Base-by-base conservation (phyloP, 1,284 basidiomycete species). In the Pseudozyma tsukubaensis region DNA sequence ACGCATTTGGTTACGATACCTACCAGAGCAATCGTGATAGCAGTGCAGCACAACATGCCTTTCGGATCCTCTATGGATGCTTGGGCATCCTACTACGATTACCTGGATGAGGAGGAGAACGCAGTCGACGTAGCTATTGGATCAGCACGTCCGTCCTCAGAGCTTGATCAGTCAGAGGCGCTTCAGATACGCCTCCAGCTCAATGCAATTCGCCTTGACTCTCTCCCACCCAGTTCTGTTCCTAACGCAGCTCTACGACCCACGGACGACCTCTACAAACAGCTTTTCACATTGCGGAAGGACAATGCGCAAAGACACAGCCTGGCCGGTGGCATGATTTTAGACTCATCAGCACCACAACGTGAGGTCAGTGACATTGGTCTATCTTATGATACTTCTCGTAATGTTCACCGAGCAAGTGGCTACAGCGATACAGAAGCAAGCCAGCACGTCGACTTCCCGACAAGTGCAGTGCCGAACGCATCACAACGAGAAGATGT, bases 31-130 rank as follows among this genome's bases (percentile, higher is more conserved):
- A n/a, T n/a, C n/a, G n/a, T n/a, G n/a, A n/a, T n/a, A n/a, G n/a
- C n/a, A n/a, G n/a, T n/a, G n/a, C n/a, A n/a, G n/a, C n/a, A n/a
- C 45, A 50, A 4, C 4, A 77, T 77, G 74, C 50, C 73, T 16
- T 76, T 69, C 59, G 73, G 73, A 44, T 29, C 62, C 37, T 72
- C 72, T 16, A 67, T 76, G 59, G 73, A 76, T 52, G 69, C 69
- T 14, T 76, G 70, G 64, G 59, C 58, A 42, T 59, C 59, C 57
- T 51, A 50, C 50, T 68, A 57, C 35, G 59, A 71, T 32, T 61
- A 61, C 7, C 51, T n/a, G n/a, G n/a, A 39, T 0, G 37, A 19
- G 14, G 59, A 61, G 45, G 51, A 54, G 35, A 49, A 54, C 45
- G 59, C 48, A 32, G 51, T 49, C 24, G 45, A 53, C 21, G 51